phyloP scores from a whole-genome alignment of 805 yeast species.

The Trichomonascus vanleenenianus region DNA sequence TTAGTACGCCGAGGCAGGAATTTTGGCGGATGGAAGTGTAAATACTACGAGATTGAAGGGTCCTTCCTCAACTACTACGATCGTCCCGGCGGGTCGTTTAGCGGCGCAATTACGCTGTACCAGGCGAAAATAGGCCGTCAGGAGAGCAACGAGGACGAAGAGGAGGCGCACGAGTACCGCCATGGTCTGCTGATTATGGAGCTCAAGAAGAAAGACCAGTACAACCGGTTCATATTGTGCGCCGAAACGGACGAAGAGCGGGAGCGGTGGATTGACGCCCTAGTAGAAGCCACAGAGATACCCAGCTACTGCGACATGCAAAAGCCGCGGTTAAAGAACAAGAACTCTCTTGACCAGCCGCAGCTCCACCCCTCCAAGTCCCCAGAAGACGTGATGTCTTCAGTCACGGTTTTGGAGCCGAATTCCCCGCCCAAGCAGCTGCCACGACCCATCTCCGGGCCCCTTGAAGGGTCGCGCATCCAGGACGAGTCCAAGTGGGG shows the following conservation, averaged over 20 bases:
- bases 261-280: slow-evolving; percentile 57
- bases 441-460: slow-evolving; percentile 4
- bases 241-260: slow-evolving; percentile 74
- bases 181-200: slow-evolving; percentile 51
- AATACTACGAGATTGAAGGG: slow-evolving; percentile 54
- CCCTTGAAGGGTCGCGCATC: slow-evolving; percentile 5
- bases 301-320: slow-evolving; percentile 3
- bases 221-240: slow-evolving; percentile 49
- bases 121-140: slow-evolving; percentile 45
- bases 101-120: slow-evolving; percentile 44
- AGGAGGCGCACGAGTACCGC: slow-evolving; percentile 26
- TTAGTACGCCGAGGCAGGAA: slow-evolving; percentile 59
- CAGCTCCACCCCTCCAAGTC: not conserved
- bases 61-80: slow-evolving; percentile 52
- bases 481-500: slow-evolving; percentile 10
- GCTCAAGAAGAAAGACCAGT: slow-evolving; percentile 27
- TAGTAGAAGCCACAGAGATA: slow-evolving; percentile 24
- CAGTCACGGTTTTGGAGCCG: not conserved
- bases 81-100: slow-evolving; percentile 42
- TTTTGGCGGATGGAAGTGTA: slow-evolving; percentile 59
- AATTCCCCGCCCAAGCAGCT: not conserved
- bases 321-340: not conserved
- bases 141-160: slow-evolving; percentile 28
- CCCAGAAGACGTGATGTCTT: not conserved
- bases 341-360: not conserved